Conservation (phyloP, 805 yeast genomes). For the Ogataea haglerorum region DNA sequence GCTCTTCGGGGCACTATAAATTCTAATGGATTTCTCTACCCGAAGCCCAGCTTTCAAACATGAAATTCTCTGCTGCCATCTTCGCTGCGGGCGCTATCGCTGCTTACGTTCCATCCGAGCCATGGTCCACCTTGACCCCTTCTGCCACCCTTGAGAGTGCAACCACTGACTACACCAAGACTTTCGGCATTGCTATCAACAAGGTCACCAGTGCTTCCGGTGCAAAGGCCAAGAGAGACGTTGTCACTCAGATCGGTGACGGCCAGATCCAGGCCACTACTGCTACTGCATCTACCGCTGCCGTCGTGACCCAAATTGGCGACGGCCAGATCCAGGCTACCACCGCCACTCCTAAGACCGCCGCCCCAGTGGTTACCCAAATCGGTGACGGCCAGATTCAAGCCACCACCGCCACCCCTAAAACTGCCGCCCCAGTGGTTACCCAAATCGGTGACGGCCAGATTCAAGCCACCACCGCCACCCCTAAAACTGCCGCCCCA, state of each 20-base stretch:
- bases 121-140: slow-evolving; percentile 75
- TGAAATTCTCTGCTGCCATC: slow-evolving; percentile 18
- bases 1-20: slow-evolving; percentile 42
- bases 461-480: slow-evolving; percentile 38
- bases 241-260: slow-evolving; percentile 40
- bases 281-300: slow-evolving; percentile 5
- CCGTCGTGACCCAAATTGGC: slow-evolving; percentile 24
- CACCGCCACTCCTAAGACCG: slow-evolving; percentile 11
- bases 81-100: slow-evolving; percentile 50
- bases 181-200: slow-evolving; percentile 68
- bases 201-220: slow-evolving; percentile 42
- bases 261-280: slow-evolving; percentile 41
- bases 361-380: slow-evolving; percentile 22
- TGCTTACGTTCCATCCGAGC: slow-evolving; percentile 62
- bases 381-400: slow-evolving; percentile 30
- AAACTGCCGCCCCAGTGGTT: slow-evolving; percentile 33
- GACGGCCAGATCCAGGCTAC: slow-evolving; percentile 28
- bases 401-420: slow-evolving; percentile 16
- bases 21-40: not conserved
- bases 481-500: slow-evolving; percentile 24
- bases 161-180: slow-evolving; percentile 49
- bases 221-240: slow-evolving; percentile 32
- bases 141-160: slow-evolving; percentile 50
- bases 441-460: slow-evolving; percentile 11
- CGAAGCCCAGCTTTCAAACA: slow-evolving; percentile 30